Base-by-base conservation (phyloP, 179 eudicot species). In the Camellia oleifera region DNA sequence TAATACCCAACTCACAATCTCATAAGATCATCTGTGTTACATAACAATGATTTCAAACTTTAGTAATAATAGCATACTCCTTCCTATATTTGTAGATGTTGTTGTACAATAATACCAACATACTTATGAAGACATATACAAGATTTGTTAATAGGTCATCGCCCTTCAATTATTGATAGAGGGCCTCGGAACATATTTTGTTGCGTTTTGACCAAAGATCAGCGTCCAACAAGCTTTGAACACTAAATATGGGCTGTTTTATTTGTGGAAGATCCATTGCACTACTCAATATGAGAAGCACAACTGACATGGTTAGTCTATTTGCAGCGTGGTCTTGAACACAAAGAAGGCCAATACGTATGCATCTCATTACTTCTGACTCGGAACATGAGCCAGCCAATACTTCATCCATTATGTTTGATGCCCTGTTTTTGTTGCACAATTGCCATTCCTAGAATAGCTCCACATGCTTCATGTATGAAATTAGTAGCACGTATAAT, bases 211-310 rank as follows among this genome's bases (percentile, higher is more conserved):
- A 62, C 15, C 45, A 67, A 69, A 56, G 48, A 78, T 68, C 56
- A n/a, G 45, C 17, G 11, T 14, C 20, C 4, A 42, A 32, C n/a
- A 68, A 69, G 20, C 46, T 68, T 18, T 72, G 48, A 9, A 50
- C 50, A 62, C 3, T 52, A 78, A 83, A 87, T 15, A 79, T 84
- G 8, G 86, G 86, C 53, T 84, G 80, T 32, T 52, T 77, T 3
- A 88, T 88, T 20, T 40, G 56, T 13, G 90, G 88, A 72, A 85
- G 81, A 69, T 87, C 87, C 1, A 80, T 78, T 52, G 79, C 86
- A 66, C 82, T 81, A 5, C 72, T 77, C 8, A 88, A 85, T 86
- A 86, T 86, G 54, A 81, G 81, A 53, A 86, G 75, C 44, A 82
- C 75, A 9, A 17, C 69, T 0, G 85, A 77, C 74, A 86, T 84